Evolutionary conservation across 495 filamentous ascomycete genomes (phyloP), one percentile per base, ranked within the genome.

Genomic region (Hypoxylon perforatum): DNA sequence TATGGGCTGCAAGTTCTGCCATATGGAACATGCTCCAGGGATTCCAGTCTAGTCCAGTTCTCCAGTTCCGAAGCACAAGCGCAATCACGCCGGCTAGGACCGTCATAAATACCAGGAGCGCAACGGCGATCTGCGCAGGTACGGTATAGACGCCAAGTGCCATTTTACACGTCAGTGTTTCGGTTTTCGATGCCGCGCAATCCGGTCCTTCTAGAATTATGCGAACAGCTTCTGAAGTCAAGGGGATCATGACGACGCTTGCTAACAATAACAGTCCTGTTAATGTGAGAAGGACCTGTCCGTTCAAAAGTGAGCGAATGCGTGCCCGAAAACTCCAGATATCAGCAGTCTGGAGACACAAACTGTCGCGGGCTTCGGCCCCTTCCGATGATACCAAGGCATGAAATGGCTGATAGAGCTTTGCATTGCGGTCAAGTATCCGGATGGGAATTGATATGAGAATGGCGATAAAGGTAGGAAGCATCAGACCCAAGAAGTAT

Each of bases 381-480:
- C 73, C 75, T 12, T 14, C 45, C 1, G 65, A 35, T 1, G 69
- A 63, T n/a, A 69, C 48, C 18, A 75, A 54, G 1, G 73, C 71
- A 35, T 73, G 71, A 49, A 77, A 78, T 14, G 72, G 74, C 19
- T 78, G 75, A 33, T 75, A 72, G 28, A 76, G 69, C 50, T 69
- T 75, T 14, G 67, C 73, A 19, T 62, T 71, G 45, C 68, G 70
- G 47, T 77, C 71, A 35, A 77, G 41, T 15, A 75, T 63, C 33
- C 65, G 63, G 8, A 75, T 63, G 7, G 71, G 67, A 28, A 76
- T 54, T 10, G 70, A 72, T 1, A 77, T 38, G 1, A 62, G 5
- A 30, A 75, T 67, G 2, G 75, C 73, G 7, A 76, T 55, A n/a
- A 77, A 42, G 8, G 73, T 73, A 30, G 76, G 76, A 11, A 78